A percentile compares a stretch with the other conserved stretches of the same genome.
Conservation (phyloP, 148 eudicot genomes). For the Spergularia bocconei region DNA sequence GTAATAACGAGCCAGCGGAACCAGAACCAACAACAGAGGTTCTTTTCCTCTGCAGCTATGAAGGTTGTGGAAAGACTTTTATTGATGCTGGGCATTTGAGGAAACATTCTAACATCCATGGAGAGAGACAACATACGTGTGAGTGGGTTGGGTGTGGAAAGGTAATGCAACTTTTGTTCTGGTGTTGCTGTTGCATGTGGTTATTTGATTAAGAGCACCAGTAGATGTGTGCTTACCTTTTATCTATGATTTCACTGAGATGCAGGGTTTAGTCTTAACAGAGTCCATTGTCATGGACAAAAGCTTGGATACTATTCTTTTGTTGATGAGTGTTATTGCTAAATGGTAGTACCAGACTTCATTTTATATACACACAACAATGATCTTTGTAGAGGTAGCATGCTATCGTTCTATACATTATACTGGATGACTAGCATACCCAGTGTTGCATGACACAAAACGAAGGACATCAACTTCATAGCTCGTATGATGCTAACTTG, state of each 20-base stretch:
- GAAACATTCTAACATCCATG: conserved; percentile 94
- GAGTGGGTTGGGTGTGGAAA: conserved; percentile 83
- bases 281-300: not conserved
- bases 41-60: conserved; percentile 96
- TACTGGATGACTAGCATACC: too few species aligned
- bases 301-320: not conserved
- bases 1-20: conserved; percentile 65
- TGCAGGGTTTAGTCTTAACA: not conserved
- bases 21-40: conserved; percentile 98
- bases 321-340: too few species aligned
- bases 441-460: too few species aligned
- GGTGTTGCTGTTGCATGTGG: not conserved
- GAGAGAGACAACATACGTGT: conserved; percentile 90
- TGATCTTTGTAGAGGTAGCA: too few species aligned
- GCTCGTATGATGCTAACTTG: too few species aligned
- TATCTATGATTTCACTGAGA: not conserved
- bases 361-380: too few species aligned
- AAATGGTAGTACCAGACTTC: too few species aligned
- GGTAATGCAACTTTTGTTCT: conserved; percentile 35
- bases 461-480: too few species aligned
- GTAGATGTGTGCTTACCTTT: not conserved
- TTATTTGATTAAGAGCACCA: not conserved
- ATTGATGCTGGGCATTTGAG: conserved; percentile 94
- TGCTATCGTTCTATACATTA: too few species aligned
- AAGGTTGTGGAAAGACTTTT: conserved; percentile 96